These are phyloP conservation scores for Aureobasidium sp. DNA, from an alignment of 2,329 filamentous ascomycete species.

Conservation along the genomic window DNA sequence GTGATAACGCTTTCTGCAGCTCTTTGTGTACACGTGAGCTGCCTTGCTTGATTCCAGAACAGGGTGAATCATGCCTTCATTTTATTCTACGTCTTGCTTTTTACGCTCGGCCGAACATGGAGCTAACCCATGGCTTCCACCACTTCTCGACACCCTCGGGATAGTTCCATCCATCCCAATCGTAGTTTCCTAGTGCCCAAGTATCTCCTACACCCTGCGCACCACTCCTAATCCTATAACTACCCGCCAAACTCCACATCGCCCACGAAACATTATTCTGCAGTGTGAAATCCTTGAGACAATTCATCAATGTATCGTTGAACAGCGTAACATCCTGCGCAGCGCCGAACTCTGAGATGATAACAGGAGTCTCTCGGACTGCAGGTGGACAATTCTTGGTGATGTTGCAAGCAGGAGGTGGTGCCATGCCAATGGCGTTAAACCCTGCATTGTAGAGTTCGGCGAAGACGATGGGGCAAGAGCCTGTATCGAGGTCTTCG, in stretches of 20 bases:
- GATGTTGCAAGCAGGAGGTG: slow-evolving; percentile 31
- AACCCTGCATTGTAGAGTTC: slow-evolving; percentile 45
- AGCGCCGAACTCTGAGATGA: slow-evolving; percentile 33
- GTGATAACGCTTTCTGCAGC: not conserved
- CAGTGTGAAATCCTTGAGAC: slow-evolving; percentile 40
- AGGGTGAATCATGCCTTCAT: no score
- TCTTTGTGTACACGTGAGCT: not conserved
- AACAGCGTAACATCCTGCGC: slow-evolving; percentile 35
- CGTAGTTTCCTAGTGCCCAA: slow-evolving; percentile 43
- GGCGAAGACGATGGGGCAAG: slow-evolving; percentile 43
- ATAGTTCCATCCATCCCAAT: slow-evolving; percentile 44
- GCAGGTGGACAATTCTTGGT: slow-evolving; percentile 31
- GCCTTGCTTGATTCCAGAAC: no score
- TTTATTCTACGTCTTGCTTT: no score
- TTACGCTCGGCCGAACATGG: slow-evolving; percentile 26
- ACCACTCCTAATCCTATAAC: slow-evolving; percentile 41
- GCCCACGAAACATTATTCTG: slow-evolving; percentile 44
- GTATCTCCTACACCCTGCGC: slow-evolving; percentile 42
- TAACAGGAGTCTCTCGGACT: slow-evolving; percentile 31
- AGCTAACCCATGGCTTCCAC: slow-evolving; percentile 46
- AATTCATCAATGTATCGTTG: slow-evolving; percentile 42
- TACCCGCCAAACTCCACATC: slow-evolving; percentile 45
- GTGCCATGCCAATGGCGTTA: slow-evolving; percentile 37
- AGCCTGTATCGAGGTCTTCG: slow-evolving; percentile 34
- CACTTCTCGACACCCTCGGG: slow-evolving; percentile 40